Percentiles rank a stretch among this genome's conserved stretches.
Evolutionary conservation across 345 rosid species (phyloP).

Genomic region (Fremontodendron californicum): DNA sequence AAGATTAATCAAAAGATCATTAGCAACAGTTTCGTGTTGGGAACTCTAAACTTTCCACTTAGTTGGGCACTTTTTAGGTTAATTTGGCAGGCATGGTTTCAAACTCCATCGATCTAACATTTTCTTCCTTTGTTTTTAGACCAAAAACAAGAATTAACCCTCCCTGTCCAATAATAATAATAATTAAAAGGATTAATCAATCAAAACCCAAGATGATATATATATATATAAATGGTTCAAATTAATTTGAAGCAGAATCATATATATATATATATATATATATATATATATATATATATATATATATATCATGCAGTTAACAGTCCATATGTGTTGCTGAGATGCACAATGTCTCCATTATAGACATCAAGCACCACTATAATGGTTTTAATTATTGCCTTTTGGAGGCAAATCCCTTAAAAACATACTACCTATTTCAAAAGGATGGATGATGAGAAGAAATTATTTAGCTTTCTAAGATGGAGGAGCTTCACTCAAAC

Average conservation of each 20-base stretch:
- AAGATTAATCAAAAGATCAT: not conserved
- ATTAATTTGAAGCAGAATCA: not conserved
- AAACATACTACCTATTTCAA: not conserved
- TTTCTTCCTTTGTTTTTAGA: not conserved
- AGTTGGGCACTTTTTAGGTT: not conserved
- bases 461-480: not conserved
- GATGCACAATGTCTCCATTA: slow-evolving; percentile 7
- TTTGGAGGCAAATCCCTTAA: slow-evolving; percentile 6
- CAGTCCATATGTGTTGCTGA: slow-evolving; percentile 4
- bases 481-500: not conserved
- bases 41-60: not conserved
- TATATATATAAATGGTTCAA: not conserved
- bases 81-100: not conserved
- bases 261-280: not conserved
- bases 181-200: not conserved
- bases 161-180: not conserved
- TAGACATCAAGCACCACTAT: slow-evolving; percentile 16
- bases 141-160: not conserved
- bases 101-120: not conserved
- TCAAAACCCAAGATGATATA: not conserved
- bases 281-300: no score
- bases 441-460: not conserved
- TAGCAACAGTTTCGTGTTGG: not conserved
- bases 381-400: slow-evolving; percentile 5
- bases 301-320: no score